phyloP scores from a whole-genome alignment of 495 filamentous ascomycete genomes.

The Staphylotrichum longicolle region DNA sequence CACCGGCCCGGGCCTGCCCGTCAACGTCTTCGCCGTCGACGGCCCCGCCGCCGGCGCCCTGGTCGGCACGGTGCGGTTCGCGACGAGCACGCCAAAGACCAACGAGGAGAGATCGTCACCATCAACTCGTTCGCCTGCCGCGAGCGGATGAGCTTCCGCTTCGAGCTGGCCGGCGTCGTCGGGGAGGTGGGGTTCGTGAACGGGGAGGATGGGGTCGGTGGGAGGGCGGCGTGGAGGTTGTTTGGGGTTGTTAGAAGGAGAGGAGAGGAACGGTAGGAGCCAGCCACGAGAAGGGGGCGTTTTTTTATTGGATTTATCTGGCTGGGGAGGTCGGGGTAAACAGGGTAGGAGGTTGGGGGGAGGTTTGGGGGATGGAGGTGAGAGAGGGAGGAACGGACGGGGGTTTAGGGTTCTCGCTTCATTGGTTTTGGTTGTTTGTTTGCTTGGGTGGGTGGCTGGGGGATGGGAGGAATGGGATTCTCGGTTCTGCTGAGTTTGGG shows the following conservation, averaged over 20 bases:
- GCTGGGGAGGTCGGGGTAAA: no score
- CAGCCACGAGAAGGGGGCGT: no score
- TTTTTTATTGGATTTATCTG: no score
- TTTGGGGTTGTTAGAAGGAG: background rate
- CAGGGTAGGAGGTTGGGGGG: no score
- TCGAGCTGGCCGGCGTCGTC: constrained; percentile 29
- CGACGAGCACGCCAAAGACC: background rate
- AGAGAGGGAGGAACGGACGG: no score
- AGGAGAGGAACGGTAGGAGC: no score
- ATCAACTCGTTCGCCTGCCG: constrained; percentile 40
- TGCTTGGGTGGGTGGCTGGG: no score
- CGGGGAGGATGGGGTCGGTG: constrained; percentile 5
- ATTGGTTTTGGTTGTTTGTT: no score
- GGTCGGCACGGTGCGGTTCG: constrained; percentile 32
- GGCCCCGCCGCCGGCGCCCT: constrained; percentile 32
- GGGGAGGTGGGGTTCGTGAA: constrained; percentile 27
- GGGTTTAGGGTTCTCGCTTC: no score
- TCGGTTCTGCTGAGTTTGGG: no score
- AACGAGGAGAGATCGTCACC: constrained; percentile 4
- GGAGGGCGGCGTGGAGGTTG: constrained; percentile 8
- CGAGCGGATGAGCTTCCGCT: constrained; percentile 25
- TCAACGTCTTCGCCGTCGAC: constrained; percentile 34
- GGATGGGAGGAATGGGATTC: no score
- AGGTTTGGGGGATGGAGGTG: no score
- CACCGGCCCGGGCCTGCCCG: constrained; percentile 18